phyloP scores from a whole-genome alignment of 192 early-diverging fungal species.

The Mortierella hygrophila region DNA sequence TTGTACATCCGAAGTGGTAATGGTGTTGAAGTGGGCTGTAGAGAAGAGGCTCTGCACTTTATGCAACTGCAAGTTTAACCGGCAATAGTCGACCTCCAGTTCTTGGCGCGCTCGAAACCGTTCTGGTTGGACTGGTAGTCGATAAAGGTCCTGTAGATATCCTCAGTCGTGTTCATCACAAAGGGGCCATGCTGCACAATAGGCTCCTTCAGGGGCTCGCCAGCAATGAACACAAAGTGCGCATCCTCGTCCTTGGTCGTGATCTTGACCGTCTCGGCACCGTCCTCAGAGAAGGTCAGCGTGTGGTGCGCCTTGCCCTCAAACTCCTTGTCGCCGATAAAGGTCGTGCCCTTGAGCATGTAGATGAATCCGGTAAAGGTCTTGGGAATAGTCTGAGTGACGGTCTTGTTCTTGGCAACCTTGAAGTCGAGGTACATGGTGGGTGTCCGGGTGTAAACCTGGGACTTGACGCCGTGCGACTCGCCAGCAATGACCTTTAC shows the following conservation, averaged over 20 bases:
- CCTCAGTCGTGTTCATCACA: conserved; percentile 74
- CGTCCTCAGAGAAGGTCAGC: conserved; percentile 38
- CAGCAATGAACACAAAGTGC: conserved; percentile 56
- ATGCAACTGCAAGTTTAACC: neutral
- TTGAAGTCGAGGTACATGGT: conserved; percentile 53
- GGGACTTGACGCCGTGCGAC: conserved; percentile 36
- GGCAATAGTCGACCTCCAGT: conserved; percentile 61
- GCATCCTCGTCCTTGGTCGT: conserved; percentile 34
- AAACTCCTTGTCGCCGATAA: conserved; percentile 41
- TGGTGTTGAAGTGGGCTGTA: neutral
- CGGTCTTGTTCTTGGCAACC: conserved; percentile 18
- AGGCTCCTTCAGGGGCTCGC: conserved; percentile 64
- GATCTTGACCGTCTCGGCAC: conserved; percentile 28
- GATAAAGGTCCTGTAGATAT: conserved; percentile 64
- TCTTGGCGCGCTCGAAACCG: conserved; percentile 73
- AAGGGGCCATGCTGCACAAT: conserved; percentile 73
- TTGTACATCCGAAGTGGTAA: neutral
- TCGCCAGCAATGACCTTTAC: conserved; percentile 52
- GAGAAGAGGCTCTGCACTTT: neutral
- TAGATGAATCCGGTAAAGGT: conserved; percentile 40
- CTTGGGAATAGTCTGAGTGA: conserved; percentile 36
- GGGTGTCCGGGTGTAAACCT: conserved; percentile 34
- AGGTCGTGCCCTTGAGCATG: conserved; percentile 36
- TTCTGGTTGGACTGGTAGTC: conserved; percentile 74
- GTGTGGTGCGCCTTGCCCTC: conserved; percentile 25